A percentile compares a stretch with the other conserved stretches of the same genome.
phyloP scores from a whole-genome alignment of 768 basidiomycete genomes.

The Russula virescens region DNA sequence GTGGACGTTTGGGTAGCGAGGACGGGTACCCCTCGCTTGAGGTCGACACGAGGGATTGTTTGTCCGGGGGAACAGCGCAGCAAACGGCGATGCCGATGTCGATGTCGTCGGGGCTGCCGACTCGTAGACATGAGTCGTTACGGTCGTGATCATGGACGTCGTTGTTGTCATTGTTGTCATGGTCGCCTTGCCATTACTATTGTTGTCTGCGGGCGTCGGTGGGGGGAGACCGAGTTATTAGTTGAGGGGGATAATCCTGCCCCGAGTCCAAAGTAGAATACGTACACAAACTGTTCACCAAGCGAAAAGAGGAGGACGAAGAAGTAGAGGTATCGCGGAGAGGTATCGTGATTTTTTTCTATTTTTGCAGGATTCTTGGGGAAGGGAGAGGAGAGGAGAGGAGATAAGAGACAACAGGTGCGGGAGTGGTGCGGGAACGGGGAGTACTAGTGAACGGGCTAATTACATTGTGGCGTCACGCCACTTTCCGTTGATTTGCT shows the following conservation, averaged over 20 bases:
- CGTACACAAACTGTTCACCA: too few species aligned
- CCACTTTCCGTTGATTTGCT: too few species aligned
- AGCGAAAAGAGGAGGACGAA: neutral
- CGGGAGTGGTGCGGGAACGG: neutral
- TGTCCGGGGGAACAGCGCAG: neutral
- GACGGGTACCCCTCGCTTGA: slow-evolving; percentile 64
- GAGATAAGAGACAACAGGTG: slow-evolving; percentile 19
- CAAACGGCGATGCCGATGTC: neutral
- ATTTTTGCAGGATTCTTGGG: slow-evolving; percentile 3
- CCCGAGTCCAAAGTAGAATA: slow-evolving; percentile 6
- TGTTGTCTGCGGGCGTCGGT: neutral
- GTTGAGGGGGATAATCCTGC: slow-evolving; percentile 12
- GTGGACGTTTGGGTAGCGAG: slow-evolving; percentile 77
- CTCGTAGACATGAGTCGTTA: neutral
- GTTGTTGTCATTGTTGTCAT: neutral
- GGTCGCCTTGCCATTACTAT: neutral
- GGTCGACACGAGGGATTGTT: neutral
- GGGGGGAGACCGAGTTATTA: slow-evolving; percentile 6
- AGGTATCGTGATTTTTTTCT: neutral
- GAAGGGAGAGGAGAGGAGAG: neutral
- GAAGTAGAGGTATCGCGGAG: neutral
- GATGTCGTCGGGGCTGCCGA: neutral
- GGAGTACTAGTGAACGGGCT: too few species aligned
- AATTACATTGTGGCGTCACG: too few species aligned
- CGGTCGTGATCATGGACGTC: neutral